Evolutionary conservation across 441 rosid species (phyloP).

Genomic region (Melastoma candidum): DNA sequence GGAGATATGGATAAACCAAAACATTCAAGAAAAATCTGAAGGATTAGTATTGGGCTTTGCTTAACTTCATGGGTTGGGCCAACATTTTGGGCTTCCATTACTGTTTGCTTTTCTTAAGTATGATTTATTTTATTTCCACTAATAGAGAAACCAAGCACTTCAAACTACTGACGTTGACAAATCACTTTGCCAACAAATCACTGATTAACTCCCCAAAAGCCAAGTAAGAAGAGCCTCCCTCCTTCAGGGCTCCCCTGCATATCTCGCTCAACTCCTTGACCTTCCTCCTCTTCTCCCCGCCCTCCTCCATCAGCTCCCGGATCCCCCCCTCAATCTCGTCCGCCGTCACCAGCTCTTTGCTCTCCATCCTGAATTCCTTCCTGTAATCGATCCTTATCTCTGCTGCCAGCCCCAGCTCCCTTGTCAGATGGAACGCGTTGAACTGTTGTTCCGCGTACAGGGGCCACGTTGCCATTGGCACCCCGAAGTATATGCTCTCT

Average conservation of each 20-base stretch:
- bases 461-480: constrained; percentile 2
- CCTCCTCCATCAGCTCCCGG: constrained; percentile 3
- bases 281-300: not conserved
- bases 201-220: no score
- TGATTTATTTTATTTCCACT: no score
- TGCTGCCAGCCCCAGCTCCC: constrained; percentile 9
- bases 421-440: constrained; percentile 5
- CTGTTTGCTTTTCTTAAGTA: no score
- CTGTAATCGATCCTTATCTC: constrained; percentile 24
- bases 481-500: constrained; percentile 2
- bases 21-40: no score
- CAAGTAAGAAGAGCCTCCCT: not conserved
- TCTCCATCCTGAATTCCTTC: not conserved
- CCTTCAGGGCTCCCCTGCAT: not conserved
- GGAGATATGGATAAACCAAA: no score
- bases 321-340: constrained; percentile 3
- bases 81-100: no score
- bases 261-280: constrained; percentile 5
- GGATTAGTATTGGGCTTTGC: no score
- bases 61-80: no score
- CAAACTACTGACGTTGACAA: no score
- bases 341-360: not conserved
- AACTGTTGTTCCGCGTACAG: constrained; percentile 9
- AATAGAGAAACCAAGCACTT: no score
- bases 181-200: no score